Percentiles rank a stretch among this genome's conserved stretches.
Conservation (phyloP, 305 asterid species). For the Caryopteris hybrid region DNA sequence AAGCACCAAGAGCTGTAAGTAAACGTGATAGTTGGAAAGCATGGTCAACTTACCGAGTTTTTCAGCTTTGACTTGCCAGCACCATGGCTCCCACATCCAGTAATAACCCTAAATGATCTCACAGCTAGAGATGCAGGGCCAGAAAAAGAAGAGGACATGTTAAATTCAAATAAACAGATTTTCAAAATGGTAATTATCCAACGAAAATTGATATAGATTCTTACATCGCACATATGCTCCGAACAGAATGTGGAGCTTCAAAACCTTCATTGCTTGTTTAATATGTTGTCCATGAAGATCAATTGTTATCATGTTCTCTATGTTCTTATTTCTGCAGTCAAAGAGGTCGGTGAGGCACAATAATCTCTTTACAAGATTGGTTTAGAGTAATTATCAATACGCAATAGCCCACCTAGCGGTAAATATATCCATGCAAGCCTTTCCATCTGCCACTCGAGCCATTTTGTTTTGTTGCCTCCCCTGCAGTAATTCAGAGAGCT, state of each 20-base stretch:
- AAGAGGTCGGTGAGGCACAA: constrained; percentile 25
- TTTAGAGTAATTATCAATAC: constrained; percentile 11
- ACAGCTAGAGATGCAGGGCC: constrained; percentile 51
- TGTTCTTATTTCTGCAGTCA: constrained; percentile 59
- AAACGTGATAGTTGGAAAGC: no score
- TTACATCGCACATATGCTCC: constrained; percentile 93
- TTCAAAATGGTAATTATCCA: not conserved
- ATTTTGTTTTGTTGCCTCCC: constrained; percentile 64
- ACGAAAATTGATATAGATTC: constrained; percentile 25
- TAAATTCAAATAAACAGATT: constrained; percentile 5
- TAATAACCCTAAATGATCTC: constrained; percentile 76
- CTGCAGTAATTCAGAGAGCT: constrained; percentile 34
- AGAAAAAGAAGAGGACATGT: not conserved
- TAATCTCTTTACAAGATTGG: not conserved
- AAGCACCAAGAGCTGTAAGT: no score
- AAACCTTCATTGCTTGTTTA: constrained; percentile 81
- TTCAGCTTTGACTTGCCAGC: constrained; percentile 86
- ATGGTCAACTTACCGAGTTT: constrained; percentile 47
- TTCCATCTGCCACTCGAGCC: constrained; percentile 87
- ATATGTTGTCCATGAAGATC: constrained; percentile 98
- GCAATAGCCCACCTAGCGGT: constrained; percentile 53
- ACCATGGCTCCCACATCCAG: constrained; percentile 93
- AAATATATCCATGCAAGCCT: constrained; percentile 84
- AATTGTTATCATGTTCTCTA: constrained; percentile 63
- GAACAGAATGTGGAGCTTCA: constrained; percentile 90